phyloP scores from a whole-genome alignment of 176 grass and related monocot species.

The Raddia guianensis region DNA sequence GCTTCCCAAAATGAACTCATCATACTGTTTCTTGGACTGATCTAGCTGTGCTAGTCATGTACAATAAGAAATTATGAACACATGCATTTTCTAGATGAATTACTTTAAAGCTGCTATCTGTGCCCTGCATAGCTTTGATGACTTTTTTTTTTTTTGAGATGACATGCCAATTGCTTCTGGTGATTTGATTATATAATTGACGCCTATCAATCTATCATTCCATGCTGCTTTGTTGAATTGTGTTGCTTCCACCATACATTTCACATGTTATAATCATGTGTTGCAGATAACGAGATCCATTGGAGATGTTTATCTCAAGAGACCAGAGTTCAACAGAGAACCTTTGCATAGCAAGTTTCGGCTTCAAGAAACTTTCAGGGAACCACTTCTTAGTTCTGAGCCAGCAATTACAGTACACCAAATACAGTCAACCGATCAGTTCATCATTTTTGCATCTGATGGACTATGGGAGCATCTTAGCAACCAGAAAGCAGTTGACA shows the following conservation, averaged over 20 bases:
- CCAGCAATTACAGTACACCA: conserved; percentile 74
- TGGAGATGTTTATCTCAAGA: conserved; percentile 94
- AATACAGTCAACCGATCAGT: conserved; percentile 67
- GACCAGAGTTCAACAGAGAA: conserved; percentile 78
- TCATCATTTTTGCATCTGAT: conserved; percentile 96
- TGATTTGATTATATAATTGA: not conserved
- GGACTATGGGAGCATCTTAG: conserved; percentile 94
- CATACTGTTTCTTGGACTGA: not conserved
- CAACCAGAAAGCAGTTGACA: conserved; percentile 84
- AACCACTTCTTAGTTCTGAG: conserved; percentile 77
- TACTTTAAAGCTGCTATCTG: conserved; percentile 4
- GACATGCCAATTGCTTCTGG: conserved; percentile 14
- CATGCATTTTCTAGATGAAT: not conserved
- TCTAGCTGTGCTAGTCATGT: not conserved
- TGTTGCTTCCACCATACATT: not conserved
- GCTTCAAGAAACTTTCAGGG: conserved; percentile 62
- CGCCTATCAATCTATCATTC: conserved; percentile 9
- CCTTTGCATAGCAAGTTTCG: conserved; percentile 72
- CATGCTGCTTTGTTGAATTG: conserved; percentile 27
- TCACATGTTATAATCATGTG: conserved; percentile 35
- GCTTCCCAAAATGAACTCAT: not conserved
- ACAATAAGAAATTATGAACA: not conserved
- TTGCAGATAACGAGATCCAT: conserved; percentile 89
- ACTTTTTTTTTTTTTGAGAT: not conserved
- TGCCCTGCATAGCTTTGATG: not conserved